Base-by-base conservation (phyloP, 2,329 filamentous ascomycete genomes). In the Lasiodiplodia gonubiensis region DNA sequence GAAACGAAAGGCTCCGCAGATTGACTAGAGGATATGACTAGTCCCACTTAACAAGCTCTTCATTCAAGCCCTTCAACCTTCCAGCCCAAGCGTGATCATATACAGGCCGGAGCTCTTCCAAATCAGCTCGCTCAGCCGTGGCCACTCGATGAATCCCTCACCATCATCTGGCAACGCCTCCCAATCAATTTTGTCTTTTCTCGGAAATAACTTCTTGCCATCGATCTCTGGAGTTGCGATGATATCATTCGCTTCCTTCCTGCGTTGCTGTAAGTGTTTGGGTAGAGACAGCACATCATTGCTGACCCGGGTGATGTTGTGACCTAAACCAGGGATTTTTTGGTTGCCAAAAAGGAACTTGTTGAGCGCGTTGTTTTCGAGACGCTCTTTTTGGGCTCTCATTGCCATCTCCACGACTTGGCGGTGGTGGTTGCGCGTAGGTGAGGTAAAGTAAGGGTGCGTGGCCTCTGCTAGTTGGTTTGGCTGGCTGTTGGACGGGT, bases 101-200 rank as follows among this genome's bases (percentile, higher is more conserved):
- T 49, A 27, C 16, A 61, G 42, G 25, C 39, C 39, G 8, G 57
- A 48, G 30, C 39, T 49, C 39, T 49, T 33, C 57, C 57, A 61
- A 30, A 61, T n/a, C 25, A 48, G 16, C 39, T 18, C 42, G 27
- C 18, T 61, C 25, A 61, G 25, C 7, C 16, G 25, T 39, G 42
- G 57, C 55, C 55, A 46, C 55, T 42, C 37, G 12, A 59, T 37
- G 18, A 46, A 46, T 16, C n/a, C 55, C 37, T 37, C 39, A 21
- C 30, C 55, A 30, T 46, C 21, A 30, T 59, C 55, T 4, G 21
- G 55, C 37, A 39, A 25, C 53, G 33, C 16, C 30, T 57, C 53
- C 35, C 53, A n/a, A 23, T n/a, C 1, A 4, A 35, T 14, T 16
- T 7, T 25, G n/a, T 2, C 18, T 35, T 11, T 21, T 37, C 53